Base-by-base conservation (phyloP, 2,329 filamentous ascomycete genomes). In the Orbilia blumenaviensis region DNA sequence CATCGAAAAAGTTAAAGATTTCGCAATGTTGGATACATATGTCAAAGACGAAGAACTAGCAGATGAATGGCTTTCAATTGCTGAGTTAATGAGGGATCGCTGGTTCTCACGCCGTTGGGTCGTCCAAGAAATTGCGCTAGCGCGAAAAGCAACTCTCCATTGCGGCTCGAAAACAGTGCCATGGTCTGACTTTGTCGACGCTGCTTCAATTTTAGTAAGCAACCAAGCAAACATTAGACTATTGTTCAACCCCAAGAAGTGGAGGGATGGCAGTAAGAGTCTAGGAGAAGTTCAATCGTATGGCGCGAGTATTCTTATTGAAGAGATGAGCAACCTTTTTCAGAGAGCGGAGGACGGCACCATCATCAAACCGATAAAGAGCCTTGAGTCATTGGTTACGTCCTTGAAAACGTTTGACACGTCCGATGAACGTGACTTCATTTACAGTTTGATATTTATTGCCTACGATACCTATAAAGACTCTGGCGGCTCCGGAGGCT, bases 81-180 rank as follows among this genome's bases (percentile, higher is more conserved):
- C 83, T 1, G 66, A 77, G 5, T 73, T 85, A 1, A 84, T 85
- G 79, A 79, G 82, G 56, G 78, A 83, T 7, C 78, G 79, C 1
- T 85, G 84, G 81, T 84, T 84, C 71, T 82, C 81, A 46, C 79
- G 83, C 2, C 81, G 83, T 0, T 85, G 84, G 84, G 82, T 85
- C 0, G 81, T 85, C 0, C 84, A 85, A 76, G 84, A 85, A 76
- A 81, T 85, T 12, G 81, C 82, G 0, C 79, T 83, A 25, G 83
- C 84, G 0, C 77, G 74, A 27, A 74, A 78, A 2, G 82, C 82
- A 3, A 79, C 74, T 2, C 79, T 86, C 0, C 82, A 83, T 50
- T 85, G 84, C 74, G 84, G 84, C 1, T 38, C 71, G 0, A 80
- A 83, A 2, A 61, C 61, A 0, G 82, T 85, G 3, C 50, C 78